Percentiles rank a stretch among this genome's conserved stretches.
phyloP scores from a whole-genome alignment of 768 basidiomycete species.

The Tylopilus plumbeoviolaceoides region DNA sequence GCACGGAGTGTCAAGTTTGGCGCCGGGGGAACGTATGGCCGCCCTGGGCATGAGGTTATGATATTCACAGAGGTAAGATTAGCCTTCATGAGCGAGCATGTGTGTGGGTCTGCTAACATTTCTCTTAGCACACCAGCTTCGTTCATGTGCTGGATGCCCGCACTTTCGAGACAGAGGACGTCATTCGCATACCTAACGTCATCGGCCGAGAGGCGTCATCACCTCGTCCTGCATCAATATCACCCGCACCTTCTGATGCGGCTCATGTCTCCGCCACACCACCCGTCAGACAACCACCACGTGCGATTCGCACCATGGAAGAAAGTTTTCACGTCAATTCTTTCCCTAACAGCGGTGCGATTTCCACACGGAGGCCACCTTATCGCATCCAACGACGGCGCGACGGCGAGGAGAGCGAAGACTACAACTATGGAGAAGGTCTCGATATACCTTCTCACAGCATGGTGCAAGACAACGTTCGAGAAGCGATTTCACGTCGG shows the following conservation, averaged over 20 bases:
- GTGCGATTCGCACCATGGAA: constrained; percentile 48
- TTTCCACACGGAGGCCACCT: constrained; percentile 19
- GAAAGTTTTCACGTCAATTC: constrained; percentile 48
- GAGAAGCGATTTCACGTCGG: constrained; percentile 49
- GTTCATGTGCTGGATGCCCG: constrained; percentile 84
- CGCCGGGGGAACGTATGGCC: constrained; percentile 46
- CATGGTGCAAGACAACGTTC: constrained; percentile 53
- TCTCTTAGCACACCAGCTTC: constrained; percentile 66
- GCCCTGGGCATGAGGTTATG: constrained; percentile 67
- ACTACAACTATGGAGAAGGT: constrained; percentile 41
- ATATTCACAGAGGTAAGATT: constrained; percentile 80
- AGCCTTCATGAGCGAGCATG: not conserved
- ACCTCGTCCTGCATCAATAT: constrained; percentile 8
- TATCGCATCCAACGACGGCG: constrained; percentile 19
- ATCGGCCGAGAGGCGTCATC: constrained; percentile 16
- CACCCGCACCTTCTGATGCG: constrained; percentile 10
- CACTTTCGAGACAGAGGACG: constrained; percentile 77
- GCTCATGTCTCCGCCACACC: constrained; percentile 7
- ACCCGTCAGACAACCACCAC: constrained; percentile 22
- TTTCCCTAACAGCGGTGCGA: constrained; percentile 8
- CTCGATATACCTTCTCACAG: constrained; percentile 52
- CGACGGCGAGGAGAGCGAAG: constrained; percentile 30
- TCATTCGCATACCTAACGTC: constrained; percentile 53
- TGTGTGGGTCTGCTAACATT: constrained; percentile 6
- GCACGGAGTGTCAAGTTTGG: constrained; percentile 85